Evolutionary conservation across 371 early-diverging fungal species (phyloP).

Genomic region (Mycotypha africana): DNA sequence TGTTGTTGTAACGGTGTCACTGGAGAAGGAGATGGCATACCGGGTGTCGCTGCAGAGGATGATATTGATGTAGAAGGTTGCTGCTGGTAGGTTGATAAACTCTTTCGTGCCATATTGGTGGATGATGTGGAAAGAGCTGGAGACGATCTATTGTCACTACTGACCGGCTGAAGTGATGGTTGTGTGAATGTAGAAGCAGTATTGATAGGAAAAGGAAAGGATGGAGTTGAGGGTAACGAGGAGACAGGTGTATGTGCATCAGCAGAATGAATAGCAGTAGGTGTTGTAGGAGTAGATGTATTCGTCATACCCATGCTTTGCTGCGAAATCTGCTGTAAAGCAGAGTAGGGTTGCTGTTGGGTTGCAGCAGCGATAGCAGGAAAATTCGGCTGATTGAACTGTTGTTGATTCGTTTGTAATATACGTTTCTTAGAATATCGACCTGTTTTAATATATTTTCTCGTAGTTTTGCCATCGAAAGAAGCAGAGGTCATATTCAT

Average conservation of each 20-base stretch:
- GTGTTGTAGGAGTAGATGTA: neutral
- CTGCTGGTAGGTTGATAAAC: no score
- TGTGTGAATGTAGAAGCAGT: neutral
- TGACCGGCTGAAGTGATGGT: slow-evolving; percentile 5
- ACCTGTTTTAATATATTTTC: slow-evolving; percentile 61
- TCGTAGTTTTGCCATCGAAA: slow-evolving; percentile 40
- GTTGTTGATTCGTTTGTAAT: slow-evolving; percentile 22
- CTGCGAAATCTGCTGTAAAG: neutral
- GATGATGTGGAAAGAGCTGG: neutral
- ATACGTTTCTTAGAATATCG: slow-evolving; percentile 60
- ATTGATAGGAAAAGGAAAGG: slow-evolving; percentile 5
- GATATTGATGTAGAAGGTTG: no score
- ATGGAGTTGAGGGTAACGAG: neutral
- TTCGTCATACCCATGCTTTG: neutral
- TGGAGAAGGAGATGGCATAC: neutral
- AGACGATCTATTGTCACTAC: neutral
- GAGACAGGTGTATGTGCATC: slow-evolving; percentile 2
- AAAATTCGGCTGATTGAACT: slow-evolving; percentile 26
- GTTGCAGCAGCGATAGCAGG: slow-evolving; percentile 25
- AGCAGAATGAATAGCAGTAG: neutral
- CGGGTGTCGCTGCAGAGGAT: neutral
- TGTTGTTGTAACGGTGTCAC: no score
- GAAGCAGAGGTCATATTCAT: neutral
- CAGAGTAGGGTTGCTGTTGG: slow-evolving; percentile 2
- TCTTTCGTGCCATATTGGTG: no score